Base-by-base conservation (phyloP, 768 basidiomycete species). In the Lyophyllum decastes region DNA sequence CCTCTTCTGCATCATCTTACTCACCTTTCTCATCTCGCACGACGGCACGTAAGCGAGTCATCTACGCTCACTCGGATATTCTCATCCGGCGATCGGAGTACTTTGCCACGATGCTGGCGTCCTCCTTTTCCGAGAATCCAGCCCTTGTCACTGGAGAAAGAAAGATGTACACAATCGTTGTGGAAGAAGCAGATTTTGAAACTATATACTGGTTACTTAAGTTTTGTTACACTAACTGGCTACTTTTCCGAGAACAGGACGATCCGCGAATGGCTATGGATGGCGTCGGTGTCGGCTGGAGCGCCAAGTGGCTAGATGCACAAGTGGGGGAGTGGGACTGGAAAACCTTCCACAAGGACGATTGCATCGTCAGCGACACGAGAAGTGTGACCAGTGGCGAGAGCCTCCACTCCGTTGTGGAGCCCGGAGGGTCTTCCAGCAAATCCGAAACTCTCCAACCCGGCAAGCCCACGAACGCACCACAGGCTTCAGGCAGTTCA, bases 1-100 rank as follows among this genome's bases (percentile, higher is more conserved):
- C 77, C 3, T 75, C 81, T 2, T 79, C 81, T 0, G 68, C 71
- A 1, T 78, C 82, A 0, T 74, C 78, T 7, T 69, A 70, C 47
- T 76, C 78, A 0, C 72, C 77, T 0, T 78, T 80, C 57, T 67
- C 74, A 5, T 50, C 76, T 33, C 78, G 76, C 21, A 78, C 75
- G 1, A 79, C 80, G 2, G 89, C 86, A 8, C 81, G 91, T 10
- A 92, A 91, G 66, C 80, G 90, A 35, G 69, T 86, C 33, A 82
- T 93, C 38, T 92, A 89, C 66, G 90, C 89, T 1, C 90, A 92
- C 67, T 87, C 87, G 7, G 89, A 90, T 62, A 89, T 93, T 51
- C 78, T 92, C 21, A 84, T 73, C 48, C 78, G 82, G 11, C 77
- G 90, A n/a, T 89, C 89, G 14, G 90, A 91, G 59, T 92, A 92